Evolutionary conservation across 1,284 basidiomycete species (phyloP), one percentile per base, ranked within the genome.

Genomic region (Omphalotus olearius): DNA sequence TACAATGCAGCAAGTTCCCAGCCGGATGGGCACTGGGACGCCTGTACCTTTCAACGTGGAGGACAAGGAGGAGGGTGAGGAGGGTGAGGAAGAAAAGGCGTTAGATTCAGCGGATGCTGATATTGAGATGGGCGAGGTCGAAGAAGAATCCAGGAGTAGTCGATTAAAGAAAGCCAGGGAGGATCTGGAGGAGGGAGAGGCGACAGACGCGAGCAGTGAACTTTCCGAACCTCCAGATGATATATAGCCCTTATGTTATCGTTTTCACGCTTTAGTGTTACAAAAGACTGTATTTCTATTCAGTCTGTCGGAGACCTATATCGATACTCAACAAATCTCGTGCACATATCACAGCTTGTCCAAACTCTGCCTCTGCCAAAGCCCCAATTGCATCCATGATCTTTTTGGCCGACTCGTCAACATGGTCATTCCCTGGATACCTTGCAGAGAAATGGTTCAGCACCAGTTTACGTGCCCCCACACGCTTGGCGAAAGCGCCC

Each of bases 371-470:
- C 52, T 69, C 73, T 18, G 88, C 88, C 56, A 87, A 61, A 28
- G 61, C 58, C 30, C 70, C 71, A 57, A 91, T 88, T 3, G 74
- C 79, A 18, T 69, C 65, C 87, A 90, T 89, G 2, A 80, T 70
- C 45, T 56, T 62, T 50, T 67, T 71, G 0, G 84, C 70, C 17
- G 72, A 71, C 33, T 70, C 69, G 50, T 76, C 68, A 1, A 71
- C 65, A 57, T 82, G 72, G 52, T 78, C 73, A 58, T 79, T 72
- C 11, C 82, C 81, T 0, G 77, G 69, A 61, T 85, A 85, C 52
- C 80, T 72, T 18, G 86, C 68, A 40, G 86, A 89, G 63, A 96
- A 94, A 66, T 97, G 93, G 63, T 95, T 97, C 53, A 98, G 70
- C 20, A 89, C 72, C 10, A 98, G 74, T 51, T 72, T 74, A 50